A percentile compares a stretch with the other conserved stretches of the same genome.
These are phyloP conservation scores for Striga asiatica DNA, from an alignment of 257 asterid species.

Conservation along the genomic window DNA sequence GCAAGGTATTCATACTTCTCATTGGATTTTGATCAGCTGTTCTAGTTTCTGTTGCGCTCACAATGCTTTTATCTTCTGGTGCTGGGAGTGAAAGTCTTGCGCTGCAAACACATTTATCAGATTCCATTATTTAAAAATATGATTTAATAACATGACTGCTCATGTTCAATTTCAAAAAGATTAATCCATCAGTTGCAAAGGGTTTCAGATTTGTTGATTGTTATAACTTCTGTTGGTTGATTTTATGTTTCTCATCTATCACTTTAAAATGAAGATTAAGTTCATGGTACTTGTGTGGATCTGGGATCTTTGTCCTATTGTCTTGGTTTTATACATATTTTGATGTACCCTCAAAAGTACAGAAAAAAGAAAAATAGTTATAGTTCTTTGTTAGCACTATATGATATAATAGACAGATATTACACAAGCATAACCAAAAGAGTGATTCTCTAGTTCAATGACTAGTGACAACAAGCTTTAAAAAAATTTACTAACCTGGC, in stretches of 20 bases:
- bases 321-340: neutral
- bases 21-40: conserved; percentile 29
- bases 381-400: neutral
- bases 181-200: neutral
- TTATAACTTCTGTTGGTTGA: neutral
- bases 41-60: conserved; percentile 33
- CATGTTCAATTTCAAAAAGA: neutral
- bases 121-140: conserved; percentile 12
- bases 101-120: conserved; percentile 39
- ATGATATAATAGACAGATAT: neutral
- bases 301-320: neutral
- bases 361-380: neutral
- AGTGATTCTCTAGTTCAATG: neutral
- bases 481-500: conserved; percentile 44
- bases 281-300: neutral
- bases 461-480: conserved; percentile 2
- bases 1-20: conserved; percentile 36
- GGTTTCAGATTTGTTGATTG: conserved; percentile 1
- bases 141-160: too few relatives aligned
- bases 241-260: neutral
- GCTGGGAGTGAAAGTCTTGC: conserved; percentile 93
- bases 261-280: neutral
- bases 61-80: conserved; percentile 58
- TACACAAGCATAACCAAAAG: too few relatives aligned
- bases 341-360: conserved; percentile 1